phyloP scores from a whole-genome alignment of 805 yeast species.

The Metschnikowia similis region DNA sequence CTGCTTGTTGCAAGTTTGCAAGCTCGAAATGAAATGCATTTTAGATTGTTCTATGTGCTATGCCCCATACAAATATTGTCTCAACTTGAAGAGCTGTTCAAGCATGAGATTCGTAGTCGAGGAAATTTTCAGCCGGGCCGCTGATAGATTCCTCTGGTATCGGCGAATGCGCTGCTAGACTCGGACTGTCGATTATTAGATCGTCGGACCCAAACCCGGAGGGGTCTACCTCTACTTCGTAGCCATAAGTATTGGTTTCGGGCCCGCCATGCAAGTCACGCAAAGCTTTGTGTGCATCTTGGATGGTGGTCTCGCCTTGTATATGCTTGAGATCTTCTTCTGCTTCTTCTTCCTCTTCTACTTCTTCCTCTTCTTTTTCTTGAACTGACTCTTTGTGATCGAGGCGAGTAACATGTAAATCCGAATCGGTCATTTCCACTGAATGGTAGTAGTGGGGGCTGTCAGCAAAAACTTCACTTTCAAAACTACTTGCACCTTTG shows the following conservation, averaged over 20 bases:
- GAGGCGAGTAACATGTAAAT: neutral
- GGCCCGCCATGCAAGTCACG: neutral
- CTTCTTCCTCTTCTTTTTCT: neutral
- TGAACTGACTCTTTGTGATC: neutral
- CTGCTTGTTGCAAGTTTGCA: neutral
- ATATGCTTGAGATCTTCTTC: neutral
- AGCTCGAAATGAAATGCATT: neutral
- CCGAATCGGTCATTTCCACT: constrained; percentile 5
- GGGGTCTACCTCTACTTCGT: constrained; percentile 1
- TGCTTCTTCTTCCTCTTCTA: too few species aligned
- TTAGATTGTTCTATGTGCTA: neutral
- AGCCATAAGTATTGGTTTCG: neutral
- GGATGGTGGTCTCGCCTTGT: neutral
- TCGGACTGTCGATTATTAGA: constrained; percentile 12
- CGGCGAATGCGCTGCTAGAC: constrained; percentile 11
- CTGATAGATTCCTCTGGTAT: constrained; percentile 10
- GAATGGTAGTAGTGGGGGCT: constrained; percentile 18
- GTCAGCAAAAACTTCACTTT: constrained; percentile 12
- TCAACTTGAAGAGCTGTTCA: neutral
- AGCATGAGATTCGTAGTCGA: constrained; percentile 22
- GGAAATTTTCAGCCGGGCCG: constrained; percentile 21
- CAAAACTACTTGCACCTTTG: constrained; percentile 7
- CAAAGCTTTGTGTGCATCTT: neutral
- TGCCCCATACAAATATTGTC: neutral
- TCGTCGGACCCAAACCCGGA: constrained; percentile 11